Base-by-base conservation (phyloP, 495 filamentous ascomycete species). In the Aspergillus saccharolyticus region DNA sequence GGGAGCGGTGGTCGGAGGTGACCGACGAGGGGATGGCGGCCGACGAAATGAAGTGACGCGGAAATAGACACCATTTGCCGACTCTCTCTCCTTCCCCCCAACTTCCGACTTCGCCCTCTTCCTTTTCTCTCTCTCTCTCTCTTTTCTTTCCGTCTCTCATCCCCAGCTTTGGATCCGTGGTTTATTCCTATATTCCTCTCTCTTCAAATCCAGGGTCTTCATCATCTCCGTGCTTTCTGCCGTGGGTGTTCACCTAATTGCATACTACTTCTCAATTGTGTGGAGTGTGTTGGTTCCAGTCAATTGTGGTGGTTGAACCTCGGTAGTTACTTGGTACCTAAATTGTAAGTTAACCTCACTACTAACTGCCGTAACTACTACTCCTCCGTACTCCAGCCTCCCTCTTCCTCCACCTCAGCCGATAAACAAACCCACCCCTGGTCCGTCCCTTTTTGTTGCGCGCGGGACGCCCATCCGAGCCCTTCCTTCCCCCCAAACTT, bases 51-150 rank as follows among this genome's bases (percentile, higher is more conserved):
- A n/a, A n/a, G n/a, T 39, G 33, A 56, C 53, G 47, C 55, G 50
- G 24, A 54, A 33, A n/a, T n/a, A n/a, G n/a, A n/a, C n/a, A 44
- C 30, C 60, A 69, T 65, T 59, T 70, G 65, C 66, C 66, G 66
- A 59, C 25, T 28, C 25, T 28, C 25, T 28, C 25, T 28, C 25
- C 9, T 9, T 28, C 25, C 25, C 9, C n/a, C n/a, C n/a, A n/a
- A n/a, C 25, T 28, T 28, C 25, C 25, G 25, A 28, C 9, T 28
- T 28, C 25, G 25, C 25, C 25, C 25, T 28, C 44, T 47, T 60
- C 47, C 44, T 54, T 43, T 0, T 42, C 20, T 30, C 44, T 49
- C 44, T 18, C 22, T 15, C 52, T 51, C 46, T 60, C 47, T 25
- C 39, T 2, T 10, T 21, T 42, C 4, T 28, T 9, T 9, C 9